phyloP scores from a whole-genome alignment of 2,329 filamentous ascomycete genomes.

The Hysterium pulicare region DNA sequence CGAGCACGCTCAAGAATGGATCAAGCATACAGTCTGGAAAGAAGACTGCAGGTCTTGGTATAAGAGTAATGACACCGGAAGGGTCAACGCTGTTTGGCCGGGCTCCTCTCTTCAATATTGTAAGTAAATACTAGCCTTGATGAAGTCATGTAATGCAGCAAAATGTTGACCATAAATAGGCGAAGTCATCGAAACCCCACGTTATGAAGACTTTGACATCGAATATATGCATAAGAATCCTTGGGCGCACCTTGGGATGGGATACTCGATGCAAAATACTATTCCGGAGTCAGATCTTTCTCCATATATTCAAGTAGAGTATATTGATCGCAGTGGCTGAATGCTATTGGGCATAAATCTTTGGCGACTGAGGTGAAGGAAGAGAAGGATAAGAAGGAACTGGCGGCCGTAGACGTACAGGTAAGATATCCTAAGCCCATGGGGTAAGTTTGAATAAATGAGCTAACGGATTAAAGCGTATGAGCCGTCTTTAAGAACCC shows the following conservation, averaged over 20 bases:
- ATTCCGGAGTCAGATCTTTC: too few species aligned
- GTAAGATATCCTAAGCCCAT: too few species aligned
- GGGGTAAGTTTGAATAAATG: too few species aligned
- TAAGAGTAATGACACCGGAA: constrained; percentile 40
- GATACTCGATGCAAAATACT: constrained; percentile 19
- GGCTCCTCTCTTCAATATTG: constrained; percentile 51
- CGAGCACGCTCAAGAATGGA: constrained; percentile 45
- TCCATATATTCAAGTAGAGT: too few species aligned
- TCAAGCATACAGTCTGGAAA: constrained; percentile 51
- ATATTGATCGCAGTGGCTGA: too few species aligned
- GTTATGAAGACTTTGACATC: constrained; percentile 46
- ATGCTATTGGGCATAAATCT: too few species aligned
- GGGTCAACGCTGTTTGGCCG: constrained; percentile 46
- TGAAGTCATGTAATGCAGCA: neutral
- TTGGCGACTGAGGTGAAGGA: too few species aligned
- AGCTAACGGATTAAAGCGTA: too few species aligned
- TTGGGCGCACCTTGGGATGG: constrained; percentile 44
- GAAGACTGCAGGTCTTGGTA: constrained; percentile 46
- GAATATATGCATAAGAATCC: constrained; percentile 38
- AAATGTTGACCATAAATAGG: constrained; percentile 6
- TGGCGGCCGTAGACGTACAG: too few species aligned
- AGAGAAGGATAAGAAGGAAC: too few species aligned
- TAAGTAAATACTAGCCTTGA: constrained; percentile 1
- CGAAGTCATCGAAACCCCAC: constrained; percentile 36
- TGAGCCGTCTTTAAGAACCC: too few species aligned